phyloP scores from a whole-genome alignment of 139 green algal species.

The Chlorella sp. region DNA sequence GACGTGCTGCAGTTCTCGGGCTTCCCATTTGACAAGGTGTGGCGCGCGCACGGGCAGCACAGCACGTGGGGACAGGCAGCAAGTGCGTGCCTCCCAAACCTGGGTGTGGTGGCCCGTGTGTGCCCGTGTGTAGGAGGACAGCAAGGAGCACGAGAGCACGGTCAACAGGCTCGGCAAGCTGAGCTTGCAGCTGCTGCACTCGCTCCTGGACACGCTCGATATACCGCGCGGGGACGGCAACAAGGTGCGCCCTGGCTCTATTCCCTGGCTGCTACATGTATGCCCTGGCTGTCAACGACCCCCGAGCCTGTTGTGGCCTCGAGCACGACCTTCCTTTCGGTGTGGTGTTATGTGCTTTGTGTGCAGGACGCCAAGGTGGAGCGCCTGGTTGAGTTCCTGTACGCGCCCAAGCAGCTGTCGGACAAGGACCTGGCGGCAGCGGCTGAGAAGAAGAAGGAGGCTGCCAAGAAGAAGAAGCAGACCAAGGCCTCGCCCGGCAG shows the following conservation, averaged over 20 bases:
- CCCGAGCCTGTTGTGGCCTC: no score
- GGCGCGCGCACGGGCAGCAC: no score
- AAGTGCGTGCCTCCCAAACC: no score
- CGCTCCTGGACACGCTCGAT: not conserved
- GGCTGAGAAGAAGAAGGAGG: not conserved
- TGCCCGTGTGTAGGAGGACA: no score
- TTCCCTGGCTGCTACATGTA: no score
- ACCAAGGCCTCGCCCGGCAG: not conserved
- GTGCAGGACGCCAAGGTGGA: constrained; percentile 55
- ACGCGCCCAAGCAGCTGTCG: constrained; percentile 36
- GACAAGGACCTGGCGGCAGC: constrained; percentile 52
- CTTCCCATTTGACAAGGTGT: no score
- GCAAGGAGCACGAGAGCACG: not conserved
- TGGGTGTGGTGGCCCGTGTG: no score
- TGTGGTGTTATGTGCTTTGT: not conserved
- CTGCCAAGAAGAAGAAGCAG: not conserved
- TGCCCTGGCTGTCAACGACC: no score
- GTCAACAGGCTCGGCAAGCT: not conserved
- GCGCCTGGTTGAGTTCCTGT: constrained; percentile 54
- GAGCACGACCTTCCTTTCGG: not conserved
- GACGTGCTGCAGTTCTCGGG: no score
- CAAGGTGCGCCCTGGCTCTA: not conserved
- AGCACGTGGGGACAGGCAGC: no score
- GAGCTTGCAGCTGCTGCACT: not conserved
- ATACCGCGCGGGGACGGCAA: not conserved